Evolutionary conservation across 495 filamentous ascomycete genomes (phyloP), one percentile per base, ranked within the genome.

Genomic region (Xanthoparmelia taractica): DNA sequence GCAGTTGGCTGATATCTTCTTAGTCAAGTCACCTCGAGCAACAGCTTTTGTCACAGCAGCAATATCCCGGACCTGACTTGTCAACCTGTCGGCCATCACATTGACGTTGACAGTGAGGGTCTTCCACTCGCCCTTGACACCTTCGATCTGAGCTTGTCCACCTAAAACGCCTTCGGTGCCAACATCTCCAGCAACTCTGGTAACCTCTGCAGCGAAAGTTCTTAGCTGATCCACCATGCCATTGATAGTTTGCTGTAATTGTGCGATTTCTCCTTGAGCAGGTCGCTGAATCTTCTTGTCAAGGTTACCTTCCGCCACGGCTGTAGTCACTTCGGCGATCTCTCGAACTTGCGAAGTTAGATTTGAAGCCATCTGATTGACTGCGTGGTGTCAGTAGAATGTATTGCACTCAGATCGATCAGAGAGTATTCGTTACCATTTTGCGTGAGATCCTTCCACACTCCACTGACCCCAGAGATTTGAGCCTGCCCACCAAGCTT

Each of bases 211-310:
- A 50, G 94, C 94, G 77, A 99, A 99, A 15, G 92, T 96, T 62
- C 92, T 86, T 57, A 99, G 80, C 77, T 99, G 94, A 69, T 96
- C 93, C 71, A 99, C 95, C 94, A 98, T 98, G 73, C 89, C 96
- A 69, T 98, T 98, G 68, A 98, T 97, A 0, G 94, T 98, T 72
- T 96, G 90, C 73, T 98, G 95, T 29, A 98, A 80, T 72, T 97
- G 89, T 38, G 96, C 78, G 68, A 98, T 97, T 78, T 98, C 95
- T 69, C 94, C 94, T 69, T 90, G 87, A 62, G 94, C 95, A 27
- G 92, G 90, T 73, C 92, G 87, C 71, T 95, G 88, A 65, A 98
- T 96, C 75, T 97, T 97, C 74, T 94, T 89, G 66, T 90, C 96
- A 63, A 98, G 78, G 78, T 98, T 93, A 73, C 94, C 94, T 68